Percentiles rank a stretch among this genome's conserved stretches.
phyloP scores from a whole-genome alignment of 208 protist species.

The Trypanosomatidae sp. region DNA sequence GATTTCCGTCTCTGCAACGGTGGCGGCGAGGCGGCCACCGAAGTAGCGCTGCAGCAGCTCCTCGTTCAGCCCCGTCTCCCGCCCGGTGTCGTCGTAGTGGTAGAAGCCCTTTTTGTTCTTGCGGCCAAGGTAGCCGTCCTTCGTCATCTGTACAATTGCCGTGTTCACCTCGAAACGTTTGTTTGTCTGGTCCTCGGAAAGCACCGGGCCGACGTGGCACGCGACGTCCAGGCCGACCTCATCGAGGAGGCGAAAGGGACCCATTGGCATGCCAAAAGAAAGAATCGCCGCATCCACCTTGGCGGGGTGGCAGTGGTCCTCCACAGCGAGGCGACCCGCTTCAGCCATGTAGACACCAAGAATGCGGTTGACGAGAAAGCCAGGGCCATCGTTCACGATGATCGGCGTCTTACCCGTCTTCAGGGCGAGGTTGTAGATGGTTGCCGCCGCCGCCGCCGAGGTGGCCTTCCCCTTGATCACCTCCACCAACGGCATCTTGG shows the following conservation, averaged over 20 bases:
- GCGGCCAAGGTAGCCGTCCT: conserved; percentile 70
- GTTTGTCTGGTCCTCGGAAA: conserved; percentile 58
- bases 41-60: conserved; percentile 36
- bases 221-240: conserved; percentile 82
- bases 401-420: conserved; percentile 70
- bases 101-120: conserved; percentile 93
- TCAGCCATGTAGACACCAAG: conserved; percentile 83
- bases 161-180: conserved; percentile 60
- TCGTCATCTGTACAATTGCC: conserved; percentile 54
- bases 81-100: conserved; percentile 67
- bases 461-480: conserved; percentile 71
- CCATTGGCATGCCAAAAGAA: conserved; percentile 90
- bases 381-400: conserved; percentile 76
- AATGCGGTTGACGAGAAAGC: conserved; percentile 92
- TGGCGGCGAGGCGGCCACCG: conserved; percentile 22
- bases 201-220: conserved; percentile 68
- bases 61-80: conserved; percentile 57
- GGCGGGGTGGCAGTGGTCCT: conserved; percentile 65
- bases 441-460: conserved; percentile 45
- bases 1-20: conserved; percentile 55
- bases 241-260: conserved; percentile 85
- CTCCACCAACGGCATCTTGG: conserved; percentile 92
- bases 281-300: conserved; percentile 91
- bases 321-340: conserved; percentile 75
- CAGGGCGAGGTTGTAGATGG: conserved; percentile 46